Percentiles rank a stretch among this genome's conserved stretches.
phyloP scores from a whole-genome alignment of 192 early-diverging fungal species.

The Mortierella hygrophila region DNA sequence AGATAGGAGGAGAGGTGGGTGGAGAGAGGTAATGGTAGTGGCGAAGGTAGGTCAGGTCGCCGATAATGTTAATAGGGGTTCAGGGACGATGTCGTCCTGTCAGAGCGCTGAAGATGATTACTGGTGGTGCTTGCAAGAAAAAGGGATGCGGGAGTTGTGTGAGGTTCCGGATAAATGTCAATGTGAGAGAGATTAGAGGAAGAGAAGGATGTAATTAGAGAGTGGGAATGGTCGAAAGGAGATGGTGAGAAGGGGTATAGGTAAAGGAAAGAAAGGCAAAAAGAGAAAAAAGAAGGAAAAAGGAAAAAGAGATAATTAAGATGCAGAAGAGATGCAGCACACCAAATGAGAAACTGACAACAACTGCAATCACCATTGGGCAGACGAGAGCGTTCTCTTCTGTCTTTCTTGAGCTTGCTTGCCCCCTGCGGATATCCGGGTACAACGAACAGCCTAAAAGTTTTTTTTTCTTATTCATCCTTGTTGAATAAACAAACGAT shows the following conservation, averaged over 20 bases:
- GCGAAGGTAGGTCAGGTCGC: not conserved
- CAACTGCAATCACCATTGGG: constrained; percentile 4
- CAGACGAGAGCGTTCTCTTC: constrained; percentile 1
- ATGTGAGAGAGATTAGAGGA: not conserved
- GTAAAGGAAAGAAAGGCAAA: not conserved
- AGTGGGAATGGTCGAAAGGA: not conserved
- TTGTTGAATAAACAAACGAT: not conserved
- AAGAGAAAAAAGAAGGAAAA: not conserved
- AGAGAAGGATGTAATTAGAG: not conserved
- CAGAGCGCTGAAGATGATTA: not conserved
- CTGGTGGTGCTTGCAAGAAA: not conserved
- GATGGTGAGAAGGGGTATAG: not conserved
- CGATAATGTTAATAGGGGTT: not conserved
- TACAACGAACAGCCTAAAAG: not conserved
- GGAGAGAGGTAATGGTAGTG: not conserved
- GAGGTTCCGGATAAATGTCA: not conserved
- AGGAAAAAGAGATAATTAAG: not conserved
- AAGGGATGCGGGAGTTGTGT: not conserved
- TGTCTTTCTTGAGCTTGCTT: too few relatives aligned
- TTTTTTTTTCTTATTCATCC: not conserved
- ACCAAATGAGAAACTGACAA: not conserved
- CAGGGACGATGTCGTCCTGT: not conserved
- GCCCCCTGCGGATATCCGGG: not conserved
- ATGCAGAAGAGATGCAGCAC: not conserved
- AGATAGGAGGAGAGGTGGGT: not conserved